Conservation (phyloP, 768 basidiomycete species). For the Termitomyces sp. region DNA sequence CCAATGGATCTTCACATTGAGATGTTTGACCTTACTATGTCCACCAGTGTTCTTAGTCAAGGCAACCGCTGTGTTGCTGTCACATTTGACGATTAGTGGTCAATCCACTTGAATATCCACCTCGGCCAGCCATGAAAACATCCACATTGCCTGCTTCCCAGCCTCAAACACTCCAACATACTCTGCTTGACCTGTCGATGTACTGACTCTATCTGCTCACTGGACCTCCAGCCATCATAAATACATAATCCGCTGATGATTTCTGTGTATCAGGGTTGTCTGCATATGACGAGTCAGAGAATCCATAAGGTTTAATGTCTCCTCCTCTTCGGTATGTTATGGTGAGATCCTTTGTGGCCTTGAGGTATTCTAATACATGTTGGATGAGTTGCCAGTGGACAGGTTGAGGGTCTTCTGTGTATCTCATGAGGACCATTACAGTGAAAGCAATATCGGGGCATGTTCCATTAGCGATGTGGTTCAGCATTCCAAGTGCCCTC, state of each 20-base stretch:
- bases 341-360: neutral
- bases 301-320: neutral
- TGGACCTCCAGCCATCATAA: neutral
- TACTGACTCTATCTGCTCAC: neutral
- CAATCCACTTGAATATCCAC: neutral
- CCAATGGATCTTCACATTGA: neutral
- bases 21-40: neutral
- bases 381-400: too few species aligned
- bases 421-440: neutral
- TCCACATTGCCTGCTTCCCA: neutral
- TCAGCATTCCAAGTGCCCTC: neutral
- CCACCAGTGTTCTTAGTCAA: neutral
- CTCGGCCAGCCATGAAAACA: neutral
- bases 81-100: neutral
- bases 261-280: neutral
- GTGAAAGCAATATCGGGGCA: neutral
- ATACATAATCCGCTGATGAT: neutral
- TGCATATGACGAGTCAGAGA: too few species aligned
- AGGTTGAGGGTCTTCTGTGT: neutral
- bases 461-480: too few species aligned
- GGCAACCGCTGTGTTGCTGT: neutral
- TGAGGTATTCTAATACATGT: neutral
- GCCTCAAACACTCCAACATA: neutral
- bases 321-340: neutral
- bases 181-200: neutral